Evolutionary conservation across 108 stramenopile species (phyloP).

Genomic region (Nitzschia sp.): DNA sequence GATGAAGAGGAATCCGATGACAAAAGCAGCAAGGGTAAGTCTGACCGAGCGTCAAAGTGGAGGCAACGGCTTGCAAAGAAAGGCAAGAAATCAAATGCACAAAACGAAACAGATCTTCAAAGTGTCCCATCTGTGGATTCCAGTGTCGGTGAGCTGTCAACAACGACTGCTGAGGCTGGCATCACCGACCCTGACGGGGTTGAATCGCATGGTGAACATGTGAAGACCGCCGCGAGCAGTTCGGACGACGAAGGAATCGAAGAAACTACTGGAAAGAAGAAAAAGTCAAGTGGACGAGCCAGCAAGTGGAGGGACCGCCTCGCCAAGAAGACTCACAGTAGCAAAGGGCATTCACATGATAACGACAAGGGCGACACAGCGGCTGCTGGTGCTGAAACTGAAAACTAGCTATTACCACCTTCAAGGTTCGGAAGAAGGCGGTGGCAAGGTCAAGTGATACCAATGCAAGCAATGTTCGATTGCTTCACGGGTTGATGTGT

Average conservation of each 20-base stretch:
- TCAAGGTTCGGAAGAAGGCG: too few relatives aligned
- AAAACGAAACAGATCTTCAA: background rate
- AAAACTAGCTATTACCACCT: background rate
- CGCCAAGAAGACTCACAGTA: background rate
- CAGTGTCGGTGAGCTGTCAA: background rate
- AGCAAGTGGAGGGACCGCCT: slow-evolving; percentile 6
- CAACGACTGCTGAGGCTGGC: background rate
- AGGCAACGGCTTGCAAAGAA: slow-evolving; percentile 9
- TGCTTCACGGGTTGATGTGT: too few relatives aligned
- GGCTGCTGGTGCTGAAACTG: background rate
- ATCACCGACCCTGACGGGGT: background rate
- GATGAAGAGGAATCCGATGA: background rate
- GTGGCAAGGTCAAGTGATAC: too few relatives aligned
- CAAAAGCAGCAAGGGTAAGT: slow-evolving; percentile 10
- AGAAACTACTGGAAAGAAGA: background rate
- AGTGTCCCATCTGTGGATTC: background rate
- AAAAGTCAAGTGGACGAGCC: background rate
- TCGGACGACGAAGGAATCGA: slow-evolving; percentile 2
- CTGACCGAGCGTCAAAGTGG: slow-evolving; percentile 6
- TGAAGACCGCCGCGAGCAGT: background rate
- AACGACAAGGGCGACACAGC: slow-evolving; percentile 1
- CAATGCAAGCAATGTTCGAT: too few relatives aligned
- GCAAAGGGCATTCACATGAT: background rate
- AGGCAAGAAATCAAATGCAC: background rate
- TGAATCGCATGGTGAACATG: background rate